Evolutionary conservation across 176 grass and related monocot species (phyloP).

Genomic region (Canna indica): DNA sequence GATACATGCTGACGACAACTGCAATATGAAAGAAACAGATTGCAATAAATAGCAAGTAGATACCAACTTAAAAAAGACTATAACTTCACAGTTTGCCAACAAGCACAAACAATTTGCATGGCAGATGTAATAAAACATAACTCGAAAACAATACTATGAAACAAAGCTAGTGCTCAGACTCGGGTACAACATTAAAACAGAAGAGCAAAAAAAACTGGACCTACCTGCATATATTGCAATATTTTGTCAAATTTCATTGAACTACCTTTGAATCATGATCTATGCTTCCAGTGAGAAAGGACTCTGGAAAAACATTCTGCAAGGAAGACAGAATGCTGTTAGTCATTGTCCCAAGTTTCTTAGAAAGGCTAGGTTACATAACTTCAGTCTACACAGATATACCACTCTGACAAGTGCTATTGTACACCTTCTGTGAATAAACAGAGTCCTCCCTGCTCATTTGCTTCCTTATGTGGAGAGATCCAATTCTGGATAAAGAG

Average conservation of each 20-base stretch:
- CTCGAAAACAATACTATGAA: no score
- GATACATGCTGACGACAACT: no score
- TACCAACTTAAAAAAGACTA: neutral
- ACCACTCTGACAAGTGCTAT: neutral
- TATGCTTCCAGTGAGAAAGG: no score
- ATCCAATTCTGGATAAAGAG: conserved; percentile 2
- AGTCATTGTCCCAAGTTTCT: neutral
- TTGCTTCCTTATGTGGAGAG: conserved; percentile 12
- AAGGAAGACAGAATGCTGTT: neutral
- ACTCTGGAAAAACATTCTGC: neutral
- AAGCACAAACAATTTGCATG: no score
- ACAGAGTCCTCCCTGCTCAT: neutral
- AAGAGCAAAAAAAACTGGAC: no score
- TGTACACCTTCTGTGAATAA: neutral
- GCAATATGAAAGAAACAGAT: neutral
- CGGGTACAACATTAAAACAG: no score
- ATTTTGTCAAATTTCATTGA: no score
- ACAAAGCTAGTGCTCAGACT: no score
- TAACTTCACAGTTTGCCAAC: neutral
- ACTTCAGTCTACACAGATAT: neutral
- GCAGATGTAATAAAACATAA: no score
- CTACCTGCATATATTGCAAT: no score
- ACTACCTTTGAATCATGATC: no score
- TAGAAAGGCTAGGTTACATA: neutral
- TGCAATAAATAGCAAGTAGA: neutral